Conservation (phyloP, 2,329 filamentous ascomycete species). For the Clarireedia paspali region DNA sequence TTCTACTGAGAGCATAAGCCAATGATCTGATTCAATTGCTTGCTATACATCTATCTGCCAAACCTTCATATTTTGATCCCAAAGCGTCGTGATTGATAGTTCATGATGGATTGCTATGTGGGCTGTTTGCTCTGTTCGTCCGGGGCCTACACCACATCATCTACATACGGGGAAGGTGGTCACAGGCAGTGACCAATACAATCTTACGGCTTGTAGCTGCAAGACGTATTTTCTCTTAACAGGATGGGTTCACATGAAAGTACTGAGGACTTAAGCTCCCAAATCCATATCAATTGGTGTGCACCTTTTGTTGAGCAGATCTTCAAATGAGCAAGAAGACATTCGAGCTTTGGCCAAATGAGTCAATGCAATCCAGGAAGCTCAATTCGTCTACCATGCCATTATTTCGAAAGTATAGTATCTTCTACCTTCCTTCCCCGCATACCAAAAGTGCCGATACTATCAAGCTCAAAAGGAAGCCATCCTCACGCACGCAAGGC, state of each 20-base stretch:
- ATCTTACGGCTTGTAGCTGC: background rate
- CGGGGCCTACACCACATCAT: too few species aligned
- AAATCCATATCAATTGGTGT: constrained; percentile 36
- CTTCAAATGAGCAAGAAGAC: constrained; percentile 33
- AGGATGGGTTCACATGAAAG: background rate
- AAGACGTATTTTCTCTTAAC: background rate
- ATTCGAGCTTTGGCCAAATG: constrained; percentile 38
- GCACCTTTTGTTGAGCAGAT: constrained; percentile 34
- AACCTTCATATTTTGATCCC: too few species aligned
- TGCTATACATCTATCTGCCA: too few species aligned
- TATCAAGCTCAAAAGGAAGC: constrained; percentile 27
- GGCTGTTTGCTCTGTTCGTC: too few species aligned
- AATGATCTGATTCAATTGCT: background rate
- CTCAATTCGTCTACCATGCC: constrained; percentile 36
- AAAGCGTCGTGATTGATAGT: background rate
- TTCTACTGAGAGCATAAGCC: background rate
- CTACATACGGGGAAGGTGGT: too few species aligned
- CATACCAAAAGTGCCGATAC: background rate
- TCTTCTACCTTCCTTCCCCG: too few species aligned
- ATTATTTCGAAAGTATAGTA: constrained; percentile 28
- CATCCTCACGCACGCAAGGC: constrained; percentile 39
- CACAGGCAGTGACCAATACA: too few species aligned
- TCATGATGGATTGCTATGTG: too few species aligned
- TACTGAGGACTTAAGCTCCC: constrained; percentile 4
- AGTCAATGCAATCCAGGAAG: constrained; percentile 38